Percentiles rank a stretch among this genome's conserved stretches.
These are phyloP conservation scores for Scheffersomyces ergatensis DNA, from an alignment of 805 yeast species.

Conservation along the genomic window DNA sequence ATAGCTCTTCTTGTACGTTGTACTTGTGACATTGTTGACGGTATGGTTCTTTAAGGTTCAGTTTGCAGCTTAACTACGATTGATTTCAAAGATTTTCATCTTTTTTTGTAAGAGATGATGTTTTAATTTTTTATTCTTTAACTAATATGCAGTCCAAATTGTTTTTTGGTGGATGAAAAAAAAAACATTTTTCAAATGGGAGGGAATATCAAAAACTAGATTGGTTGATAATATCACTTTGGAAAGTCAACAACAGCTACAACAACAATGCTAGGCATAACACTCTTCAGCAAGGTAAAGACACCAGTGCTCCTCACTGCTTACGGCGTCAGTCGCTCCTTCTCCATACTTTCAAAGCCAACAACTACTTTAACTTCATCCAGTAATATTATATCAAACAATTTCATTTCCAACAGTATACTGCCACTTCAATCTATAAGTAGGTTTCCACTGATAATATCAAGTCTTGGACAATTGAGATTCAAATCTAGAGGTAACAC, in stretches of 20 bases:
- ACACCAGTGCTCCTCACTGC: neutral
- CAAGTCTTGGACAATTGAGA: conserved; percentile 49
- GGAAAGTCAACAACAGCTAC: no score
- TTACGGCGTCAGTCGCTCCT: neutral
- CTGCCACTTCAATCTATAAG: neutral
- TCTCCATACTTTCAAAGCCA: neutral
- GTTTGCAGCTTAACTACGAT: no score
- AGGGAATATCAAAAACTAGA: no score
- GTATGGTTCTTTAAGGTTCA: no score
- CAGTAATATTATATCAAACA: conserved; percentile 2
- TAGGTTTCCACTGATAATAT: conserved; percentile 5
- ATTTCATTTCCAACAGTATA: neutral
- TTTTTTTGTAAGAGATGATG: no score
- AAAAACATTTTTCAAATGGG: no score
- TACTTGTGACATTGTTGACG: no score
- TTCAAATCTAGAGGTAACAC: conserved; percentile 93
- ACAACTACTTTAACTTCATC: neutral
- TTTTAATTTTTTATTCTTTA: no score
- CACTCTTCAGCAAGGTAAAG: neutral
- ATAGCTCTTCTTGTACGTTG: conserved; percentile 33
- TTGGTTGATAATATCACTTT: no score
- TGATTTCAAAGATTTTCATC: no score
- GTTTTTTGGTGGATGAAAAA: no score
- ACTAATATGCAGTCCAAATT: no score
- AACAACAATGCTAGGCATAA: neutral